Evolutionary conservation across 495 filamentous ascomycete species (phyloP).

Genomic region (Aspergillus hancockii): DNA sequence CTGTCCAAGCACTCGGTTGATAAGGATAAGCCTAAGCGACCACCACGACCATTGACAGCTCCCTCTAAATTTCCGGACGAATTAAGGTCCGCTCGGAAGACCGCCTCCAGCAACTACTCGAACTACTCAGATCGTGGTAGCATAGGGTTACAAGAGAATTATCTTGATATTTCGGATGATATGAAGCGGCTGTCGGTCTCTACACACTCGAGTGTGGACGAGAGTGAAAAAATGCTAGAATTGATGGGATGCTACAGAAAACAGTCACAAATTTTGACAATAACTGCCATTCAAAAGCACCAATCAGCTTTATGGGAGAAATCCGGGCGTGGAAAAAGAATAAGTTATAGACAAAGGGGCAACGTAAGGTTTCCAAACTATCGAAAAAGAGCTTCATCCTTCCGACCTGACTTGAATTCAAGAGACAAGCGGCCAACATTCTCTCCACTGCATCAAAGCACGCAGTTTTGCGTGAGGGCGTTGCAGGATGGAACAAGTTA

Average conservation of each 20-base stretch:
- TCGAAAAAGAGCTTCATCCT: slow-evolving; percentile 13
- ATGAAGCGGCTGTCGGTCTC: slow-evolving; percentile 29
- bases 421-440: slow-evolving; percentile 21
- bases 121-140: slow-evolving; percentile 15
- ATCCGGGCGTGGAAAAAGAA: slow-evolving; percentile 32
- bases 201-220: slow-evolving; percentile 16
- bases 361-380: slow-evolving; percentile 27
- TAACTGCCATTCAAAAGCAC: slow-evolving; percentile 40
- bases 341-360: slow-evolving; percentile 24
- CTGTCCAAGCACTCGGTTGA: slow-evolving; percentile 29
- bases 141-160: slow-evolving; percentile 19
- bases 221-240: neutral
- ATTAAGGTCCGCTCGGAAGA: slow-evolving; percentile 5
- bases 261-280: slow-evolving; percentile 36
- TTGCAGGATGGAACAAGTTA: slow-evolving; percentile 34
- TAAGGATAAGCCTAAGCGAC: slow-evolving; percentile 23
- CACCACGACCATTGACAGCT: slow-evolving; percentile 25
- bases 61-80: slow-evolving; percentile 13
- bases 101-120: slow-evolving; percentile 13
- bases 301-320: slow-evolving; percentile 41
- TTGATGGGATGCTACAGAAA: slow-evolving; percentile 13
- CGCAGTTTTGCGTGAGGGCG: slow-evolving; percentile 30
- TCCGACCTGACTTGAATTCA: slow-evolving; percentile 8
- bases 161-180: slow-evolving; percentile 20
- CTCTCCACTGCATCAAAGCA: slow-evolving; percentile 29